phyloP scores from a whole-genome alignment of 352 stramenopile species.

The Phytophthora tubulina region DNA sequence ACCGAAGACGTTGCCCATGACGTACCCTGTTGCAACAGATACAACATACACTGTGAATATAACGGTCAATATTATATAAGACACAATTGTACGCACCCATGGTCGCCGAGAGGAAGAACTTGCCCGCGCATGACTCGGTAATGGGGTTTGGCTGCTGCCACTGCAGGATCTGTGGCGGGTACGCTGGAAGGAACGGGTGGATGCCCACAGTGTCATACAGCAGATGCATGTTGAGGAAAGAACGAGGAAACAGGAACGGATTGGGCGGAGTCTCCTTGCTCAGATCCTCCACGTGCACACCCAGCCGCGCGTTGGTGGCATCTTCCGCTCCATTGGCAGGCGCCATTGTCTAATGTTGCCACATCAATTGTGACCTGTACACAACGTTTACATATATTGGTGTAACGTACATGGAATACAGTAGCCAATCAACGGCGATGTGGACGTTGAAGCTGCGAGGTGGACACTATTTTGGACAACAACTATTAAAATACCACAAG shows the following conservation, averaged over 20 bases:
- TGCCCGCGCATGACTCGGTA: slow-evolving; percentile 81
- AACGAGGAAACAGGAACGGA: slow-evolving; percentile 83
- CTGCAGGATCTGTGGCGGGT: slow-evolving; percentile 72
- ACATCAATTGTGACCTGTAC: not conserved
- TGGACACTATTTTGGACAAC: too few relatives aligned
- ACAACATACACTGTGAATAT: slow-evolving; percentile 1
- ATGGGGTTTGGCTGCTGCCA: slow-evolving; percentile 79
- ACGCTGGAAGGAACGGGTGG: slow-evolving; percentile 77
- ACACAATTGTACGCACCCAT: slow-evolving; percentile 62
- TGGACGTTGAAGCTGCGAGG: not conserved
- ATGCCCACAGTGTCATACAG: slow-evolving; percentile 63
- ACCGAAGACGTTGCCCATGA: slow-evolving; percentile 84
- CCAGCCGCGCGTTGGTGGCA: slow-evolving; percentile 56
- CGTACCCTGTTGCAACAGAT: slow-evolving; percentile 62
- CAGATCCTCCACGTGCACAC: slow-evolving; percentile 68
- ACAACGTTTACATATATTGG: not conserved
- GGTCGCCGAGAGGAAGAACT: slow-evolving; percentile 81
- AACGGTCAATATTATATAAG: not conserved
- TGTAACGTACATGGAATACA: not conserved
- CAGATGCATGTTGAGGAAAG: slow-evolving; percentile 57
- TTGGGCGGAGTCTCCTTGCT: slow-evolving; percentile 70
- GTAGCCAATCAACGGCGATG: not conserved
- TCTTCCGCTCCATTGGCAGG: slow-evolving; percentile 41
- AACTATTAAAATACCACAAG: too few relatives aligned
- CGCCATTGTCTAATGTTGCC: not conserved